A percentile compares a stretch with the other conserved stretches of the same genome.
phyloP scores from a whole-genome alignment of 768 basidiomycete species.

The Leccinum arenicola region DNA sequence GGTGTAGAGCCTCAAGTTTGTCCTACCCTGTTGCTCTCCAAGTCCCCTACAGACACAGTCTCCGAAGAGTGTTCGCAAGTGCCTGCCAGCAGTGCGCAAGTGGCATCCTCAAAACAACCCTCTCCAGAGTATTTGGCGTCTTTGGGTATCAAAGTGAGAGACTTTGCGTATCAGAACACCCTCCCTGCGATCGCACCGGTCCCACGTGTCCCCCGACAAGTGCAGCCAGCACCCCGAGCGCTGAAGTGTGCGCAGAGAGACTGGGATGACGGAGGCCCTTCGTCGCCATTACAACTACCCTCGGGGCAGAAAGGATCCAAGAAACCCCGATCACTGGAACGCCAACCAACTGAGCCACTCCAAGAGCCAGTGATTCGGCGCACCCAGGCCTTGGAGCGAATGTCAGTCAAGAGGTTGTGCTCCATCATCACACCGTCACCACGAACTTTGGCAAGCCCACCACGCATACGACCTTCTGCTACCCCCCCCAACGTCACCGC shows the following conservation, averaged over 20 bases:
- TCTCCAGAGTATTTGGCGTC: slow-evolving; percentile 26
- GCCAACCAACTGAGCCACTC: slow-evolving; percentile 35
- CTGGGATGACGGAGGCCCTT: slow-evolving; percentile 26
- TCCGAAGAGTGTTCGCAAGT: slow-evolving; percentile 20
- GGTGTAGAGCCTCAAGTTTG: slow-evolving; percentile 33
- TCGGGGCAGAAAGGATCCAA: slow-evolving; percentile 9
- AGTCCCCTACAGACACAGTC: slow-evolving; percentile 15
- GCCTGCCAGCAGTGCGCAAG: slow-evolving; percentile 3
- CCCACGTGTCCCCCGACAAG: slow-evolving; percentile 44
- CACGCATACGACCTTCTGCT: slow-evolving; percentile 10
- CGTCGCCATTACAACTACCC: slow-evolving; percentile 8
- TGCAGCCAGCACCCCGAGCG: slow-evolving; percentile 40
- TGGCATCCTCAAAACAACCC: slow-evolving; percentile 35
- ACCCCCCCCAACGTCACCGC: slow-evolving; percentile 29
- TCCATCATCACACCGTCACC: slow-evolving; percentile 11
- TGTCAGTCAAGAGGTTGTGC: slow-evolving; percentile 12
- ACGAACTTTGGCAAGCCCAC: slow-evolving; percentile 8
- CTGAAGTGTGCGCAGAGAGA: slow-evolving; percentile 39
- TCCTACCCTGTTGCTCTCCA: slow-evolving; percentile 24
- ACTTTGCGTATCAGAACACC: slow-evolving; percentile 69
- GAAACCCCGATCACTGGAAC: slow-evolving; percentile 28
- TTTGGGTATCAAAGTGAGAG: slow-evolving; percentile 44
- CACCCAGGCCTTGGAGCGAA: slow-evolving; percentile 19
- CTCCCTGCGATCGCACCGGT: slow-evolving; percentile 59
- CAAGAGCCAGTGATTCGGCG: slow-evolving; percentile 19